Conservation (phyloP, 2,329 filamentous ascomycete genomes). For the Paracorniculantispora psalliotae region DNA sequence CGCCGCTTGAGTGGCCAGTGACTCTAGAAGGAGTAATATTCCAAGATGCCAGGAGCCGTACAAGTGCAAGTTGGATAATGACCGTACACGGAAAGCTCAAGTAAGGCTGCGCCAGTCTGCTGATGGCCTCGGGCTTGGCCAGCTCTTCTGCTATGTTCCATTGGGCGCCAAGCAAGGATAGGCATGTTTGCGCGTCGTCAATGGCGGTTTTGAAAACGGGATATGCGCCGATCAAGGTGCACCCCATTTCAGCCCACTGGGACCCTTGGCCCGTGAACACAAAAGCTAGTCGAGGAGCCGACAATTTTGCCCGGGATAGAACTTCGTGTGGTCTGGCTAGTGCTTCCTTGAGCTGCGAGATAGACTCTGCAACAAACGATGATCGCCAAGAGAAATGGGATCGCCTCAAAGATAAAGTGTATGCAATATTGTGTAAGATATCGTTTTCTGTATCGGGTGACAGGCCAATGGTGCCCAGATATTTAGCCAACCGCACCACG, state of each 20-base stretch:
- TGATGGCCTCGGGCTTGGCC: background rate
- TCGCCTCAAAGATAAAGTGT: slow-evolving; percentile 30
- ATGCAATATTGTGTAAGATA: slow-evolving; percentile 25
- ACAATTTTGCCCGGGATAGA: background rate
- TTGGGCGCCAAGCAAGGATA: slow-evolving; percentile 4
- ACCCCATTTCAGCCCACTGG: slow-evolving; percentile 28
- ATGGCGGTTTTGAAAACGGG: slow-evolving; percentile 17
- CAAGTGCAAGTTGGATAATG: background rate
- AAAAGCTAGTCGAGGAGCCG: slow-evolving; percentile 12
- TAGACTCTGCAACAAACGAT: slow-evolving; percentile 22
- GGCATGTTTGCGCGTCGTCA: slow-evolving; percentile 4
- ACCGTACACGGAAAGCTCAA: background rate
- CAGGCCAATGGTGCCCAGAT: background rate
- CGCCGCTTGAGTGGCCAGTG: background rate
- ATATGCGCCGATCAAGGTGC: slow-evolving; percentile 20
- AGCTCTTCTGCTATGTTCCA: background rate
- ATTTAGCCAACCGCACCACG: background rate
- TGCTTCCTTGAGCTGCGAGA: slow-evolving; percentile 7
- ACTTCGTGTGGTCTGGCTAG: background rate
- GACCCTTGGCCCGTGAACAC: slow-evolving; percentile 30
- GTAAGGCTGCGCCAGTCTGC: background rate
- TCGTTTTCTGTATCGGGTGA: background rate
- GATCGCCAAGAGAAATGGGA: slow-evolving; percentile 27
- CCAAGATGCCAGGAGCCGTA: background rate
- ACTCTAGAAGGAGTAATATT: background rate